Evolutionary conservation across 73 alveolate species (phyloP).

Genomic region (Uronychia setigera): DNA sequence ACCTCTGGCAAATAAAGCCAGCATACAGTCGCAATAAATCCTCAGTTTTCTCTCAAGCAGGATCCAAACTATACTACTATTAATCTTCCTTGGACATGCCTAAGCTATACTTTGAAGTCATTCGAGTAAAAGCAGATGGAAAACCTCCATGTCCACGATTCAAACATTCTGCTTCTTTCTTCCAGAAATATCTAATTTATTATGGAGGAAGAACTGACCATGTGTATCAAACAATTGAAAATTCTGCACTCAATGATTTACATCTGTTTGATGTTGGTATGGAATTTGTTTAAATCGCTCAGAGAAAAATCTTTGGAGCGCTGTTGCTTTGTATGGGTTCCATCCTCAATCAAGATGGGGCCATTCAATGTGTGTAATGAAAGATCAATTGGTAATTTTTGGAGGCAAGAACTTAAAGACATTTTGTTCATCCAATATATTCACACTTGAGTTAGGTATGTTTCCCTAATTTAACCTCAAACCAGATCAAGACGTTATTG

Average conservation of each 20-base stretch:
- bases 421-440: conserved; percentile 20
- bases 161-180: conserved; percentile 8
- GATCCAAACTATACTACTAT: conserved; percentile 14
- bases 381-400: conserved; percentile 12
- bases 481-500: neutral
- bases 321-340: conserved; percentile 29
- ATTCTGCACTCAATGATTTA: conserved; percentile 30
- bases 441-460: conserved; percentile 21
- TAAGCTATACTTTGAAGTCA: conserved; percentile 9
- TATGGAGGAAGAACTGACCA: conserved; percentile 36
- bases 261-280: conserved; percentile 20
- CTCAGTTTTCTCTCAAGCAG: neutral
- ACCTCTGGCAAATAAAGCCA: neutral
- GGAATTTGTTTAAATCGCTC: neutral
- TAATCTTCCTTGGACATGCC: conserved; percentile 6
- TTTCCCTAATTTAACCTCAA: neutral
- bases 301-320: conserved; percentile 16
- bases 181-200: conserved; percentile 9
- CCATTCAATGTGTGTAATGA: conserved; percentile 29
- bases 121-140: neutral
- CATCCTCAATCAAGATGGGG: conserved; percentile 35
- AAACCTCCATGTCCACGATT: conserved; percentile 25
- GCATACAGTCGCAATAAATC: neutral
- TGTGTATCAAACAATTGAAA: neutral
- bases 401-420: conserved; percentile 36